phyloP scores from a whole-genome alignment of 345 rosid genomes.

The Toxicodendron radicans region DNA sequence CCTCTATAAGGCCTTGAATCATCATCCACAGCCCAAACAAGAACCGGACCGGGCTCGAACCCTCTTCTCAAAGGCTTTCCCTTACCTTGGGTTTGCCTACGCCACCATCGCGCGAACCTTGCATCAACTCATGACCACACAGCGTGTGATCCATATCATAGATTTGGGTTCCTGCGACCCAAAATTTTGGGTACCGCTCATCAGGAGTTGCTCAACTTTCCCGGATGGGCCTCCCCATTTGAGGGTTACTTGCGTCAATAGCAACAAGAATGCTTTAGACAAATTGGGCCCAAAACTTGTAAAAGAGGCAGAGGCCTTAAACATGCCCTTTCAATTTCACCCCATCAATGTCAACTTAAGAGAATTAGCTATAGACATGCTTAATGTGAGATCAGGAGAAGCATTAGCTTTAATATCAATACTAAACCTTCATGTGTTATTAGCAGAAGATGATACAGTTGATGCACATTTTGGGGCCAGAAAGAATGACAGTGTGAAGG shows the following conservation, averaged over 20 bases:
- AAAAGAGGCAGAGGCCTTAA: slow-evolving; percentile 43
- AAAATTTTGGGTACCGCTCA: slow-evolving; percentile 38
- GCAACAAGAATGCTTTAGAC: slow-evolving; percentile 25
- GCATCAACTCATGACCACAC: slow-evolving; percentile 31
- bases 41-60: slow-evolving; percentile 13
- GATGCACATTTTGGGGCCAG: slow-evolving; percentile 44
- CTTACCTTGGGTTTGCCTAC: slow-evolving; percentile 34
- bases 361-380: slow-evolving; percentile 37
- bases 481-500: slow-evolving; percentile 24
- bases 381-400: slow-evolving; percentile 40
- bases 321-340: slow-evolving; percentile 45
- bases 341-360: slow-evolving; percentile 32
- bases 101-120: slow-evolving; percentile 26
- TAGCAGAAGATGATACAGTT: slow-evolving; percentile 50
- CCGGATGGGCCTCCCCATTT: slow-evolving; percentile 33
- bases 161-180: slow-evolving; percentile 46
- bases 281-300: slow-evolving; percentile 34
- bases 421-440: slow-evolving; percentile 42
- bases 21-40: slow-evolving; percentile 3
- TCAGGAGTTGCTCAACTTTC: slow-evolving; percentile 32
- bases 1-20: slow-evolving; percentile 39
- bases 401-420: slow-evolving; percentile 43
- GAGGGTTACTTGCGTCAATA: slow-evolving; percentile 40
- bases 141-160: slow-evolving; percentile 39
- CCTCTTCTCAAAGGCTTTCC: slow-evolving; percentile 28